Evolutionary conservation across 768 basidiomycete species (phyloP), one percentile per base, ranked within the genome.

Genomic region (Pisolithus microcarpus): DNA sequence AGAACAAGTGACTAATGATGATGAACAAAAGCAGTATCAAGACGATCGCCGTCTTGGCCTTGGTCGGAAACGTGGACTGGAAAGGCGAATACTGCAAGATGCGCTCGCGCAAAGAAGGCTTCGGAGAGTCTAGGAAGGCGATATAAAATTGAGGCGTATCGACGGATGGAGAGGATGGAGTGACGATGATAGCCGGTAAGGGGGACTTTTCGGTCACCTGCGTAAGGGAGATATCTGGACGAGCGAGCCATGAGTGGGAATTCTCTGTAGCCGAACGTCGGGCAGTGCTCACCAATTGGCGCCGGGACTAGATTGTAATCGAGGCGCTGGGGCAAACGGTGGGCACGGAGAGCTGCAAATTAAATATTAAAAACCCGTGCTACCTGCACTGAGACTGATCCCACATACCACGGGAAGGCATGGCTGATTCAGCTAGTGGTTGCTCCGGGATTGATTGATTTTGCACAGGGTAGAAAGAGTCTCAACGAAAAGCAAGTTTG

Each of bases 161-260:
- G 0, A 54, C 47, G 5, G 68, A 64, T 3, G 88, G 87, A 0
- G 86, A 87, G 5, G 81, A 86, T 3, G 87, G 87, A 3, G 87
- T 91, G 36, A 91, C 87, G 58, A 91, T 86, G 62, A 91, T 88
- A 15, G 87, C 83, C 10, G 87, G 87, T 3, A 88, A 68, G 0
- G 81, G 70, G 0, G 85, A 83, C 65, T 88, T 88, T 62, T 86
- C 86, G 37, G 81, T 76, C 44, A 75, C 75, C 50, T 75, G 63
- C 26, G 80, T 73, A 46, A 83, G 71, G 9, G 84, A 80, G 30
- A 87, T 71, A 67, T 87, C 85, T 86, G 59, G 34, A 7, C 38
- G 2, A 30, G 30, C 30, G 30, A 30, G 38, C 26, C 13, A 37
- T 59, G 46, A 56, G 52, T 26, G 38, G 38, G n/a, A 24, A 28